These are phyloP conservation scores for Spirogloea muscicola DNA, from an alignment of 139 green algal genomes.

Conservation along the genomic window DNA sequence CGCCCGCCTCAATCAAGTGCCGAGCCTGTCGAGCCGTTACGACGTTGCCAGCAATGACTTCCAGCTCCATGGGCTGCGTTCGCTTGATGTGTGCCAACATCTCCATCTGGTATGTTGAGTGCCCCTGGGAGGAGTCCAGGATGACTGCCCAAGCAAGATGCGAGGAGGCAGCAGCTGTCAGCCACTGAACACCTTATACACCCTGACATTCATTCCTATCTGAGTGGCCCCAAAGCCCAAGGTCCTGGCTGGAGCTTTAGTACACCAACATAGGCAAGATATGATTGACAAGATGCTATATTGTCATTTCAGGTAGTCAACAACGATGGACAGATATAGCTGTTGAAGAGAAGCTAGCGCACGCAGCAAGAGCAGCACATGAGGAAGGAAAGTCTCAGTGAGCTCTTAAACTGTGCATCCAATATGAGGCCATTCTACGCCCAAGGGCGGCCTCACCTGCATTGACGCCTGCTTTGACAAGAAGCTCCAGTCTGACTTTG, in stretches of 20 bases:
- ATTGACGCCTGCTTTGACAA: slow-evolving; percentile 64
- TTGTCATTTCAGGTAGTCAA: background rate
- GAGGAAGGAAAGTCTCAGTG: no score
- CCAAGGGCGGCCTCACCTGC: no score
- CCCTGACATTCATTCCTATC: background rate
- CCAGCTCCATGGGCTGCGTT: slow-evolving; percentile 70
- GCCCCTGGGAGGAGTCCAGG: slow-evolving; percentile 67
- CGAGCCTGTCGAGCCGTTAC: slow-evolving; percentile 52
- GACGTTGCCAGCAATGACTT: slow-evolving; percentile 76
- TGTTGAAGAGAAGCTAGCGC: background rate
- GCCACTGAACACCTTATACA: background rate
- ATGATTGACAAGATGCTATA: no score
- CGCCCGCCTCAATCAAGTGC: slow-evolving; percentile 78
- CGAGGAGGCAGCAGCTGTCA: background rate
- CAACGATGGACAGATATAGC: background rate
- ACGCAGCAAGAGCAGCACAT: background rate
- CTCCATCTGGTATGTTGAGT: slow-evolving; percentile 79
- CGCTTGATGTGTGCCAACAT: slow-evolving; percentile 92
- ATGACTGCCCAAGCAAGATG: slow-evolving; percentile 40
- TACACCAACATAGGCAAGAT: no score
- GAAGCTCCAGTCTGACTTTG: slow-evolving; percentile 63
- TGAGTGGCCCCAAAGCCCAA: no score
- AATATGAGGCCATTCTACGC: no score
- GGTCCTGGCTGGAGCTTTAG: no score
- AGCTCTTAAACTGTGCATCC: no score